Evolutionary conservation across 2,329 filamentous ascomycete species (phyloP).

Genomic region (Raffaelea deltoideospora): DNA sequence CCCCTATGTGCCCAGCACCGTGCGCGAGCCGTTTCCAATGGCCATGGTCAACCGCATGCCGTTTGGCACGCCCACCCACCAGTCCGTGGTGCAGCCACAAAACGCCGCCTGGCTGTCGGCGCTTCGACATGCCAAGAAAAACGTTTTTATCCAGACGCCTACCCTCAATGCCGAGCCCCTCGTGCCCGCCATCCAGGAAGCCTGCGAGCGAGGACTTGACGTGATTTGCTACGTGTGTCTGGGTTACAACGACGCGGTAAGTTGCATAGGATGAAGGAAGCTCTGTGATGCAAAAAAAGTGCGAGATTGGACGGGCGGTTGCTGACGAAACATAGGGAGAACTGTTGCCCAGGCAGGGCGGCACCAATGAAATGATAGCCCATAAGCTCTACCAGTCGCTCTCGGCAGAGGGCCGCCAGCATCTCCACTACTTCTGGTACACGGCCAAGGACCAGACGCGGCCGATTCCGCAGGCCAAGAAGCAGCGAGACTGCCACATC

Average conservation of each 20-base stretch:
- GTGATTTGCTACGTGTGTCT: constrained; percentile 60
- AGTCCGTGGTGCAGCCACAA: constrained; percentile 50
- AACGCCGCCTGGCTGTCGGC: constrained; percentile 62
- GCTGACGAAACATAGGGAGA: constrained; percentile 35
- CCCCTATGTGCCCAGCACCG: constrained; percentile 44
- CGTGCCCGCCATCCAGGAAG: constrained; percentile 45
- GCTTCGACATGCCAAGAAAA: constrained; percentile 44
- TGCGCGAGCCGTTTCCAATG: constrained; percentile 47
- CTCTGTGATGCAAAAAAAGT: neutral
- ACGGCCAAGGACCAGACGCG: constrained; percentile 56
- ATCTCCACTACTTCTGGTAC: constrained; percentile 53
- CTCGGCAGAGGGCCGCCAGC: constrained; percentile 26
- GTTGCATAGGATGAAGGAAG: constrained; percentile 6
- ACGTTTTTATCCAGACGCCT: constrained; percentile 65
- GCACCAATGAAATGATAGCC: constrained; percentile 58
- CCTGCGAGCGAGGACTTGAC: constrained; percentile 50
- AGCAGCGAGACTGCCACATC: constrained; percentile 56
- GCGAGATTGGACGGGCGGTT: neutral
- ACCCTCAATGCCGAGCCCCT: constrained; percentile 60
- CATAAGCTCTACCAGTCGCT: constrained; percentile 42
- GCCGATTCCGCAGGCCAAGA: constrained; percentile 51
- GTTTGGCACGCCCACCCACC: constrained; percentile 47
- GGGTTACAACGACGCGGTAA: constrained; percentile 58
- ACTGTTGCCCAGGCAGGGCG: constrained; percentile 59
- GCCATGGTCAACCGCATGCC: constrained; percentile 56